Evolutionary conservation across 2,329 filamentous ascomycete genomes (phyloP), one percentile per base, ranked within the genome.

Genomic region (Ophiobolus disseminans): DNA sequence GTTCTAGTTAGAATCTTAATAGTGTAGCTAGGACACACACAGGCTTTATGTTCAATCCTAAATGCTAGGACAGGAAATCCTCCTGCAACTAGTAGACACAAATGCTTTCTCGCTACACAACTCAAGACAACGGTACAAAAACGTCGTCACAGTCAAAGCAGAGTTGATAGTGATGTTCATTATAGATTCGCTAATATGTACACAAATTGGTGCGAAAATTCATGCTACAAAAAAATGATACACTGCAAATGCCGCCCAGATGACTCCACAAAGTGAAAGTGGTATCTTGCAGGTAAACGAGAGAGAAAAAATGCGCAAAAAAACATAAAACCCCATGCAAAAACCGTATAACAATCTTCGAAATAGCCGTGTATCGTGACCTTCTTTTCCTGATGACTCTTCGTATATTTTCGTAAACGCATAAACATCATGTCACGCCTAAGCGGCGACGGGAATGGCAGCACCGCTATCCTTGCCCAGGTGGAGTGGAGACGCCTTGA

Each of bases 401-500:
- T n/a, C 45, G 20, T 45, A 34, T 8, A 8, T 28, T 20, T 41
- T 42, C 28, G 31, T 49, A 50, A 36, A 53, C 26, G 42, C 43
- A 49, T 43, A 21, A 32, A 17, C 21, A 10, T 16, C 6, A 31
- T 19, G 21, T 17, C 17, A 28, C 30, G 5, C 54, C 55, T 59
- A 70, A 30, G 74, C 72, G 5, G 73, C 64, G 23, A 68, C 71
- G 19, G 69, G 66, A 42, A 75, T 55, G 1, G 72, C 68, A 13
- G 65, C 69, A 11, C 65, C 70, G 40, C 73, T 69, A 37, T 60
- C 60, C 62, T 76, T 76, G 62, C 65, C 50, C 2, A 55, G 45
- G 46, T 50, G 48, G 1, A 58, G 46, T 17, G 55, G 55, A 23
- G 48, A 45, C 30, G 42, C 42, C 80, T 93, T 94, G 59, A 96